Evolutionary conservation across 2,329 filamentous ascomycete species (phyloP).

Genomic region (Hymenotorrendiella dingleyae): DNA sequence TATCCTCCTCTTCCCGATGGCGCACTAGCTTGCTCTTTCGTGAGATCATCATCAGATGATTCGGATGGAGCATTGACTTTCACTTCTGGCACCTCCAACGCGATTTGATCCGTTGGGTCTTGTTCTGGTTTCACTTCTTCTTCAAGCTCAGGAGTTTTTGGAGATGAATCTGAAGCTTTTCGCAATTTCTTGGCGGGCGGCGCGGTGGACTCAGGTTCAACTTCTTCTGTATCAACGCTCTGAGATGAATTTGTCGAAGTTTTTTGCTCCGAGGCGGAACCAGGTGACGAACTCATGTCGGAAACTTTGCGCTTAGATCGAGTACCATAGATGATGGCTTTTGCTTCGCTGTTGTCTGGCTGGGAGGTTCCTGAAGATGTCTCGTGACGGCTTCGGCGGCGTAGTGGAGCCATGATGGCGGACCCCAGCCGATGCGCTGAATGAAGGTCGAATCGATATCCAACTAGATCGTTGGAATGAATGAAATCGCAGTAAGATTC

Average conservation of each 20-base stretch:
- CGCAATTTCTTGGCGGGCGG: constrained; percentile 16
- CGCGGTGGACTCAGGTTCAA: constrained; percentile 13
- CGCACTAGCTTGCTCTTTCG: constrained; percentile 1
- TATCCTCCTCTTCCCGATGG: constrained; percentile 10
- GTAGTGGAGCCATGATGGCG: constrained; percentile 16
- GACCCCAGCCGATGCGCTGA: background rate
- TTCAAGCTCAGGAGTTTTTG: constrained; percentile 11
- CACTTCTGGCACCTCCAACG: constrained; percentile 10
- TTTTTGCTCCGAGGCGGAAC: constrained; percentile 10
- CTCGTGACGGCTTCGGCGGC: constrained; percentile 19
- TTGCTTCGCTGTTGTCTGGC: constrained; percentile 10
- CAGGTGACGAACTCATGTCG: constrained; percentile 14
- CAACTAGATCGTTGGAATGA: background rate
- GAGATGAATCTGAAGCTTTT: constrained; percentile 5
- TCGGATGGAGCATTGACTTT: constrained; percentile 10
- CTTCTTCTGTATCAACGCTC: constrained; percentile 11
- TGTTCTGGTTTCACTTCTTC: background rate
- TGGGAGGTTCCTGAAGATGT: constrained; percentile 11
- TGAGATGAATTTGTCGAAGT: constrained; percentile 14
- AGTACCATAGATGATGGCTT: constrained; percentile 14
- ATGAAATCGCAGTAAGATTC: background rate
- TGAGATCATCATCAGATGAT: constrained; percentile 9
- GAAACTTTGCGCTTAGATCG: constrained; percentile 22
- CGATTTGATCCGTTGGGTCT: constrained; percentile 1
- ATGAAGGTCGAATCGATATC: background rate